Conservation (phyloP, 2,329 filamentous ascomycete species). For the Cladosporium austrohemisphaericum region DNA sequence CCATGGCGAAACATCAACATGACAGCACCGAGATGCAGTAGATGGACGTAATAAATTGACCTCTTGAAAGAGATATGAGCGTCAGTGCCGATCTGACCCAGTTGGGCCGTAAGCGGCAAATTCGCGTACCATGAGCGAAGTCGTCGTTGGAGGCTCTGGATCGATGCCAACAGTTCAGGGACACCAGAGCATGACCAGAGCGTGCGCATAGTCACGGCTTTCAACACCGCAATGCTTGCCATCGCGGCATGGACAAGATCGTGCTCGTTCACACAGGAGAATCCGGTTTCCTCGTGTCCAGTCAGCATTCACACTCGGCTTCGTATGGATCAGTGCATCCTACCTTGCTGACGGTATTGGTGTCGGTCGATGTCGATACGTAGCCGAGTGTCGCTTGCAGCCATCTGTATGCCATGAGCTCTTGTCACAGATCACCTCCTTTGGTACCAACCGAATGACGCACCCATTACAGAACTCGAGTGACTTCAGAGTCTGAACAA, state of each 20-base stretch:
- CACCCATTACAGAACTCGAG: background rate
- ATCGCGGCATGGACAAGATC: background rate
- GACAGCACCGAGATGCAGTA: slow-evolving; percentile 1
- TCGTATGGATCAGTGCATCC: no score
- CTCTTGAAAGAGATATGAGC: background rate
- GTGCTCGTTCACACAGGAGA: background rate
- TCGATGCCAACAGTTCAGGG: background rate
- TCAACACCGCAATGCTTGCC: background rate
- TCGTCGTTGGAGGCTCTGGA: background rate
- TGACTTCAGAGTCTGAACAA: background rate
- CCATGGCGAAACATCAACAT: slow-evolving; percentile 11
- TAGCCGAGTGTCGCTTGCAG: slow-evolving; percentile 8
- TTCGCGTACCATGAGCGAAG: slow-evolving; percentile 1
- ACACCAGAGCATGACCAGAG: background rate
- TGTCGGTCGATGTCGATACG: background rate
- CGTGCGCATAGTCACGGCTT: slow-evolving; percentile 2
- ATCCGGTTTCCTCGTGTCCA: background rate
- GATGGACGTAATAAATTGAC: slow-evolving; percentile 7
- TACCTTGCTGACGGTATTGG: no score
- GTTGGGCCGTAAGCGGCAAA: background rate
- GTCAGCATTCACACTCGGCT: background rate
- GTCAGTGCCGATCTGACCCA: background rate
- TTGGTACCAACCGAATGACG: background rate
- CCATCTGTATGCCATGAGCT: background rate
- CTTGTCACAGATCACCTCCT: no score